Evolutionary conservation across 306 rosid species (phyloP), one percentile per base, ranked within the genome.

Genomic region (Casuarina glauca): DNA sequence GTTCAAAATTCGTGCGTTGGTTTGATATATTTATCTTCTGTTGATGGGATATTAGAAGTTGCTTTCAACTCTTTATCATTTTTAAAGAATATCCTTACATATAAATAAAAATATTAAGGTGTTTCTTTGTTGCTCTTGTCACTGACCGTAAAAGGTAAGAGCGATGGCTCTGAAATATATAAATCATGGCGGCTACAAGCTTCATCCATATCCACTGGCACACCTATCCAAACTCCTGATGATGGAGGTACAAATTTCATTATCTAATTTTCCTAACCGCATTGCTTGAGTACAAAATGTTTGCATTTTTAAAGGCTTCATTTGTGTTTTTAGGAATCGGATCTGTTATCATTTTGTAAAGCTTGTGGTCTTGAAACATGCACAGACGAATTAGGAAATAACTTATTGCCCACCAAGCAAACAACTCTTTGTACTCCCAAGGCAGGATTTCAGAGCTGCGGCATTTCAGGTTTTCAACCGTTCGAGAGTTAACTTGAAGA

Each of bases 141-240:
- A 32, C 61, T 73, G 26, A 44, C 74, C 49, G 46, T 42, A 36
- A 54, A 79, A 95, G 98, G 89, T 89, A 74, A 92, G 97, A 76
- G 88, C 75, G 2, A 73, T 91, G 82, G 98, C 95, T 67, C 80
- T 95, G 82, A 85, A 91, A 1, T 95, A 83, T 75, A 88, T 94
- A 79, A 90, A 92, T 73, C 87, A 81, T 76, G 86, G 89, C 32
- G 90, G 96, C 58, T 92, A 95, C 91, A 95, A 92, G 86, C 98
- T 92, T 86, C 90, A 89, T 79, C 93, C 97, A 17, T 95, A 90
- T 81, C 91, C 96, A 69, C 64, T 95, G 77, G 48, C 76, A 6
- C 82, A 86, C 78, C 88, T 95, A 32, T 88, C 97, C 55, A 79
- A 78, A 66, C 84, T 83, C 76, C 81, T 95, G 83, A 88, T 91